Conservation (phyloP, 768 basidiomycete genomes). For the Trametes cubensis region DNA sequence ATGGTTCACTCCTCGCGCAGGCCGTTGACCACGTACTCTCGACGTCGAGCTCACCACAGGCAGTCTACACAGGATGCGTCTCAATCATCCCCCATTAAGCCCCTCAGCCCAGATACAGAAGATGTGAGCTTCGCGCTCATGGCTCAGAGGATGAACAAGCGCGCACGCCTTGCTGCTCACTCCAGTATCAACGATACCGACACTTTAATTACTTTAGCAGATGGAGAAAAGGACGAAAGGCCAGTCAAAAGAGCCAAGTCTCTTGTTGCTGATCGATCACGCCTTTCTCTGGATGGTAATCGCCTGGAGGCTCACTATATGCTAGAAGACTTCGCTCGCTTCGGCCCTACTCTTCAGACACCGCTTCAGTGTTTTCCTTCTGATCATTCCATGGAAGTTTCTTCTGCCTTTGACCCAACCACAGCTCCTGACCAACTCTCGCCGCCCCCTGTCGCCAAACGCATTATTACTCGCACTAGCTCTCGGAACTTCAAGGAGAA, state of each 20-base stretch:
- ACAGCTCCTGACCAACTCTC: conserved; percentile 41
- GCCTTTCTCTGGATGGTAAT: neutral
- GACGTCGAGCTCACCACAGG: conserved; percentile 19
- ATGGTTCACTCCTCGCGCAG: conserved; percentile 14
- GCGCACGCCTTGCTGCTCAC: conserved; percentile 42
- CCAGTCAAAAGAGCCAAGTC: conserved; percentile 40
- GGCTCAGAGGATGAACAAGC: conserved; percentile 50
- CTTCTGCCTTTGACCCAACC: conserved; percentile 25
- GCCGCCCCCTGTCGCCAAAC: conserved; percentile 43
- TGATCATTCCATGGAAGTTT: conserved; percentile 21
- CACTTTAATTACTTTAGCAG: neutral
- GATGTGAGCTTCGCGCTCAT: conserved; percentile 45
- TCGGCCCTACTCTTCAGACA: conserved; percentile 10
- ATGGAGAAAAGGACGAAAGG: conserved; percentile 25
- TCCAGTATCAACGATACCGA: neutral
- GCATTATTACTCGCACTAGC: conserved; percentile 41
- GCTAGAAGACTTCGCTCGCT: conserved; percentile 9
- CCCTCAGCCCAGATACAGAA: conserved; percentile 29
- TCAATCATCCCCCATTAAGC: conserved; percentile 34
- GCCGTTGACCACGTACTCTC: conserved; percentile 31
- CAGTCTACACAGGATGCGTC: neutral
- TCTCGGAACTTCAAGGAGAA: conserved; percentile 49
- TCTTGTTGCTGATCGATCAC: conserved; percentile 1
- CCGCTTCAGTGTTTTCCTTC: conserved; percentile 22
- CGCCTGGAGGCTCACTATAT: conserved; percentile 14